These are phyloP conservation scores for Xylaria multiplex DNA, from an alignment of 2,329 filamentous ascomycete species.

Conservation along the genomic window DNA sequence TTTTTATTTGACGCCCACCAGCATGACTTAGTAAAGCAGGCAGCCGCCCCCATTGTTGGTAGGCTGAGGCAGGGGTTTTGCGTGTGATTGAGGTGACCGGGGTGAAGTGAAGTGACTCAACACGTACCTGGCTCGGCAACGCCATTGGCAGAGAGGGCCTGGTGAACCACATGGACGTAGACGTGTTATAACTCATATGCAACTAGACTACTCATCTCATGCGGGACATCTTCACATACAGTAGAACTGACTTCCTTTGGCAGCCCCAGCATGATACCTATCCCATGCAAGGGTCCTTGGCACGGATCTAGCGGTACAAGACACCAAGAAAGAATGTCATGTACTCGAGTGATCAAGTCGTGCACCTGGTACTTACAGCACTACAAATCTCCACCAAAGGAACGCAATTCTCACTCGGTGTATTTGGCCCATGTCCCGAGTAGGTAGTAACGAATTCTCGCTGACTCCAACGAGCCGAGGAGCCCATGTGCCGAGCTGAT, in stretches of 20 bases:
- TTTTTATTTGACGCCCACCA: no score
- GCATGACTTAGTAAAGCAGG: not conserved
- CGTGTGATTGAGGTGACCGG: slow-evolving; percentile 17
- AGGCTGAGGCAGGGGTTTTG: slow-evolving; percentile 25
- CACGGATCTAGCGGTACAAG: slow-evolving; percentile 12
- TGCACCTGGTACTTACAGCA: not conserved
- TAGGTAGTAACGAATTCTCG: not conserved
- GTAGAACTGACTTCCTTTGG: slow-evolving; percentile 2
- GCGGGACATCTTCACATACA: slow-evolving; percentile 13
- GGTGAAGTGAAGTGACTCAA: slow-evolving; percentile 28
- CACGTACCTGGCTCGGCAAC: slow-evolving; percentile 9
- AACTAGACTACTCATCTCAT: slow-evolving; percentile 22
- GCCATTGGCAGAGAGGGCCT: slow-evolving; percentile 25
- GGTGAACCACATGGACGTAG: slow-evolving; percentile 17
- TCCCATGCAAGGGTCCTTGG: slow-evolving; percentile 18
- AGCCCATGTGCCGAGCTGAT: not conserved
- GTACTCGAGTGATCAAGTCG: not conserved
- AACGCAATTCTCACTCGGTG: not conserved
- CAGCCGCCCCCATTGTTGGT: slow-evolving; percentile 12
- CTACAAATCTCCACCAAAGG: not conserved
- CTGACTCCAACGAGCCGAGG: not conserved
- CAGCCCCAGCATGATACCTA: not conserved
- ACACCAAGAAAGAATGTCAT: not conserved
- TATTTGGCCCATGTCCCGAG: not conserved
- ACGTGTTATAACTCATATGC: slow-evolving; percentile 6